phyloP scores from a whole-genome alignment of 441 rosid species.

The Manihot esculenta region DNA sequence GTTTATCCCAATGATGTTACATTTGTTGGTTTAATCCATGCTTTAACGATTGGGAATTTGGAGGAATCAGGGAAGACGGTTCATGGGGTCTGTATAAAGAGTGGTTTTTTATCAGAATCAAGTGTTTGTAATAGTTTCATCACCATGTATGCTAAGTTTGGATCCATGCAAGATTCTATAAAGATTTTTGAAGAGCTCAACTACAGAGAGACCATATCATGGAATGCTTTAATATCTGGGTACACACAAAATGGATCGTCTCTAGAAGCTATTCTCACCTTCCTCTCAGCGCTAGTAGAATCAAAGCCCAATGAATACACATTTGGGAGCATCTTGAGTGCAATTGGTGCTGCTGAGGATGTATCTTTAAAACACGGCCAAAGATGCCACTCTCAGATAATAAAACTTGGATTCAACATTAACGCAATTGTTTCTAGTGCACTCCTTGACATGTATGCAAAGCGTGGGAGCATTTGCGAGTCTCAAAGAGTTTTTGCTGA shows the following conservation, averaged over 20 bases:
- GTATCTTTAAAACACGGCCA: conserved; percentile 73
- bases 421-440: conserved; percentile 68
- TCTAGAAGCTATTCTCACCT: conserved; percentile 55
- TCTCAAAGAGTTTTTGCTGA: conserved; percentile 62
- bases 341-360: conserved; percentile 73
- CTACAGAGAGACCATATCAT: conserved; percentile 53
- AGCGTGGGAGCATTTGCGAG: conserved; percentile 79
- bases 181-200: conserved; percentile 62
- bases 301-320: conserved; percentile 69
- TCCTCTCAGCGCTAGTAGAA: conserved; percentile 40
- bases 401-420: conserved; percentile 57
- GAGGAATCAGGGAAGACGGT: conserved; percentile 49
- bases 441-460: conserved; percentile 90
- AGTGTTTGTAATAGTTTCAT: conserved; percentile 69
- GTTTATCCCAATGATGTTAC: conserved; percentile 85
- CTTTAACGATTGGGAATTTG: conserved; percentile 41
- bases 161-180: conserved; percentile 52
- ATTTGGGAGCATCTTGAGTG: conserved; percentile 81
- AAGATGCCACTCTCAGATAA: conserved; percentile 61
- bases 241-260: conserved; percentile 62
- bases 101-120: conserved; percentile 45
- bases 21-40: conserved; percentile 62
- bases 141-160: conserved; percentile 79
- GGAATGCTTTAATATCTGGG: conserved; percentile 91
- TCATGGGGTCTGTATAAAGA: conserved; percentile 61